A percentile compares a stretch with the other conserved stretches of the same genome.
Conservation (phyloP, 2,329 filamentous ascomycete species). For the Fusarium armeniacum region DNA sequence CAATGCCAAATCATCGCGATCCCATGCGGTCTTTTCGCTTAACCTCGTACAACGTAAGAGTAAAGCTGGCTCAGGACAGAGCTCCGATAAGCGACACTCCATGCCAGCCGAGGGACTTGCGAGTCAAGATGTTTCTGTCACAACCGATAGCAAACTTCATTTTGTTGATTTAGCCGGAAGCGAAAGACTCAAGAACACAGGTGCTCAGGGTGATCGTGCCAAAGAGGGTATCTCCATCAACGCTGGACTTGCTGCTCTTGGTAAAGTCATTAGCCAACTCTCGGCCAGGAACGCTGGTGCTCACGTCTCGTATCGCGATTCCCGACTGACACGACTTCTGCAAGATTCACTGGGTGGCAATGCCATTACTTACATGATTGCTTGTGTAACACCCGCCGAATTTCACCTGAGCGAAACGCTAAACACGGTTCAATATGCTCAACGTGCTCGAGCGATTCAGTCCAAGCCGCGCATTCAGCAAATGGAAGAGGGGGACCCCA, state of each 20-base stretch:
- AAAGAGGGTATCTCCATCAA: conserved; percentile 99
- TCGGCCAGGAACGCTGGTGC: conserved; percentile 89
- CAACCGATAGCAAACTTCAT: conserved; percentile 97
- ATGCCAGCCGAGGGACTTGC: conserved; percentile 86
- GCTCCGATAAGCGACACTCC: conserved; percentile 86
- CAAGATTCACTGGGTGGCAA: conserved; percentile 98
- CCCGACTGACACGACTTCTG: conserved; percentile 92
- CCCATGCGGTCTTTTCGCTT: conserved; percentile 95
- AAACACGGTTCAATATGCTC: conserved; percentile 97
- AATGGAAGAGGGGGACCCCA: conserved; percentile 92
- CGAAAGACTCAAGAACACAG: conserved; percentile 96
- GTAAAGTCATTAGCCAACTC: conserved; percentile 98
- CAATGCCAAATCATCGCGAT: conserved; percentile 97
- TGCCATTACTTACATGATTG: conserved; percentile 99
- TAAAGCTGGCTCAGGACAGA: conserved; percentile 65
- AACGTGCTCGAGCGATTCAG: conserved; percentile 95
- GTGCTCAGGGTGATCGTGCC: conserved; percentile 92
- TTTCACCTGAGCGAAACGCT: conserved; percentile 98
- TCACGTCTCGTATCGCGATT: conserved; percentile 97
- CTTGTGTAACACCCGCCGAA: conserved; percentile 95
- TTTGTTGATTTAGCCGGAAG: conserved; percentile 98
- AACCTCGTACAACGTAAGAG: conserved; percentile 90
- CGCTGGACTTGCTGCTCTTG: conserved; percentile 90
- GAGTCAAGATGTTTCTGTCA: conserved; percentile 75
- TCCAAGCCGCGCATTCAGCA: conserved; percentile 98